These are phyloP conservation scores for Fragaria ananassa DNA, from an alignment of 306 rosid species.

Conservation along the genomic window DNA sequence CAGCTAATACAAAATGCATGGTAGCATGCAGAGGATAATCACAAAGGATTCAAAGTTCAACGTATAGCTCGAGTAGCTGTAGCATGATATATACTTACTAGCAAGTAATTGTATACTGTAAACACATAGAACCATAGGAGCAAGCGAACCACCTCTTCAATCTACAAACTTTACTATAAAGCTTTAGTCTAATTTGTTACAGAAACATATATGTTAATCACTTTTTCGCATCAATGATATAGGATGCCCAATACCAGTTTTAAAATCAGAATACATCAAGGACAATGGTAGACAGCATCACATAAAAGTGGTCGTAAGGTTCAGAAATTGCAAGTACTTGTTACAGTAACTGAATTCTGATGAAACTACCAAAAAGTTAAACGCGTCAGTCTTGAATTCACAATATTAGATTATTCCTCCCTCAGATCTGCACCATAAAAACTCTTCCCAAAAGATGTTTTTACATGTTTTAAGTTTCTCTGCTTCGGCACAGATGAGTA, in stretches of 20 bases:
- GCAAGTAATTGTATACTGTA: not conserved
- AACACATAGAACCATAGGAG: not conserved
- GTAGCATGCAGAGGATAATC: constrained; percentile 16
- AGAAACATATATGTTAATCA: not conserved
- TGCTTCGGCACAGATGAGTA: not conserved
- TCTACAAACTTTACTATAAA: not conserved
- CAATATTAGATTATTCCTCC: not conserved
- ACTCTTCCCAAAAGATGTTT: not conserved
- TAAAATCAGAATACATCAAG: not conserved
- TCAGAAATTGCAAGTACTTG: not conserved
- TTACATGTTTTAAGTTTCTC: not conserved
- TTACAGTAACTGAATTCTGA: not conserved
- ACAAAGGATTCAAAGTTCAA: not conserved
- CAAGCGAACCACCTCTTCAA: not conserved
- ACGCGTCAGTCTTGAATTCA: not conserved
- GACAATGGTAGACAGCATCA: not conserved
- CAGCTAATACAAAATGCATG: not conserved
- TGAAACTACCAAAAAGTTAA: not conserved
- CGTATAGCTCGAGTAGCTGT: not conserved
- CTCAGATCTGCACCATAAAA: constrained; percentile 9
- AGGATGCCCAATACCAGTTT: not conserved
- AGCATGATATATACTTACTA: not conserved
- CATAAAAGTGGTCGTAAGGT: not conserved
- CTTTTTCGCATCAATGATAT: not conserved
- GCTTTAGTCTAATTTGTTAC: not conserved